These are phyloP conservation scores for Aristolochia contorta DNA, from an alignment of 164 flowering plant species.

Conservation along the genomic window DNA sequence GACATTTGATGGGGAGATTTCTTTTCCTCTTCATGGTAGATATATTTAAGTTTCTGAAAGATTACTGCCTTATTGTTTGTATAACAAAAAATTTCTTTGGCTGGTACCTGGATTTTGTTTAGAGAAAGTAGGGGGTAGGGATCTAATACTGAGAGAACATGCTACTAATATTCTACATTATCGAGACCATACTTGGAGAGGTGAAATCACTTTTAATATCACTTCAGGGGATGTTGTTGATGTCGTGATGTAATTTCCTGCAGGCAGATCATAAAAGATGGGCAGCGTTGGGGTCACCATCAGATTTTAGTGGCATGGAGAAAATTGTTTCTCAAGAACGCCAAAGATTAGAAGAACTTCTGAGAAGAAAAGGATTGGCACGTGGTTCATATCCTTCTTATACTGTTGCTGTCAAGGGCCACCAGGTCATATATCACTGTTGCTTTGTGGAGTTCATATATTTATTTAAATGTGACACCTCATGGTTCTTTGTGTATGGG, in stretches of 20 bases:
- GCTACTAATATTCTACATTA: too few relatives aligned
- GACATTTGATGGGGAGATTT: too few relatives aligned
- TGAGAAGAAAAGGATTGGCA: conserved; percentile 52
- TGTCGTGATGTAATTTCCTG: conserved; percentile 14
- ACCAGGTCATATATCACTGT: conserved; percentile 43
- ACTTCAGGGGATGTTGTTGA: background rate
- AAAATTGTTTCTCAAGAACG: conserved; percentile 57
- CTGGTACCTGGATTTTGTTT: too few relatives aligned
- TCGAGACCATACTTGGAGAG: too few relatives aligned
- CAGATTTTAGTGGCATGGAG: conserved; percentile 37
- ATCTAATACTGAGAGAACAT: too few relatives aligned
- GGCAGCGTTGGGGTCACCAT: conserved; percentile 29
- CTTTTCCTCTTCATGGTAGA: too few relatives aligned
- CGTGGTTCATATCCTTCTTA: conserved; percentile 66
- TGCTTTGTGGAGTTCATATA: background rate
- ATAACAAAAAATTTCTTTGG: too few relatives aligned
- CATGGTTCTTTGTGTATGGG: too few relatives aligned
- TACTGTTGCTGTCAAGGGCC: conserved; percentile 70
- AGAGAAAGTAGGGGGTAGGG: too few relatives aligned
- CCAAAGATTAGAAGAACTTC: conserved; percentile 48
- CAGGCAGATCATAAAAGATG: conserved; percentile 32
- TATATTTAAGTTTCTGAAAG: too few relatives aligned
- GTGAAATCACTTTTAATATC: too few relatives aligned
- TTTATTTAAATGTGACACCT: background rate
- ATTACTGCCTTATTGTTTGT: too few relatives aligned